Conservation (phyloP, 2,329 filamentous ascomycete species). For the Aspergillus sp. region DNA sequence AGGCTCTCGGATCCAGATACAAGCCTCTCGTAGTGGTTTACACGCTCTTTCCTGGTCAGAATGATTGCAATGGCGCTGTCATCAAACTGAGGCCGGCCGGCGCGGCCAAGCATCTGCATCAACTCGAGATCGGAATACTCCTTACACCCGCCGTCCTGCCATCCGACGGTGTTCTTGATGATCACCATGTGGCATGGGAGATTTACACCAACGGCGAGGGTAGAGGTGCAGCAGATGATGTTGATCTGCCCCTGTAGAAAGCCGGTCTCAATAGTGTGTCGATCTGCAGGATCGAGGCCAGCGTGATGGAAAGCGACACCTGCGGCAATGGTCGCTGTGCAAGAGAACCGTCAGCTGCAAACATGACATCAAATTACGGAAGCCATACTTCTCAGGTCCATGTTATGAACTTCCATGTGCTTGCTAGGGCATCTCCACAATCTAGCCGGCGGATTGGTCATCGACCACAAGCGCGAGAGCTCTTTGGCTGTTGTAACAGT, state of each 20-base stretch:
- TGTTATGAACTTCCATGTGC: conserved; percentile 45
- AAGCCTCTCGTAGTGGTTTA: conserved; percentile 60
- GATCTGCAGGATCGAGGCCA: conserved; percentile 57
- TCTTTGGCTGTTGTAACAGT: conserved; percentile 58
- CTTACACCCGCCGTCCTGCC: conserved; percentile 49
- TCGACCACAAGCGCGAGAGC: conserved; percentile 57
- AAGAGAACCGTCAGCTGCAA: conserved; percentile 6
- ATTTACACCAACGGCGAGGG: conserved; percentile 74
- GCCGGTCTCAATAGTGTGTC: conserved; percentile 54
- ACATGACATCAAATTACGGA: conserved; percentile 1
- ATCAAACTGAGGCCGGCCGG: conserved; percentile 76
- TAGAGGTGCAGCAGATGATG: conserved; percentile 81
- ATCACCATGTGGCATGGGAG: conserved; percentile 75
- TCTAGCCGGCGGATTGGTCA: conserved; percentile 41
- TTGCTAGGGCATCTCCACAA: conserved; percentile 55
- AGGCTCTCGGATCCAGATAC: conserved; percentile 62
- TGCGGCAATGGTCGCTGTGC: conserved; percentile 36
- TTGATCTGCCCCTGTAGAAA: conserved; percentile 64
- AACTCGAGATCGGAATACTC: conserved; percentile 76
- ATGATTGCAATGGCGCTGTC: conserved; percentile 67
- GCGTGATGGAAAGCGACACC: conserved; percentile 80
- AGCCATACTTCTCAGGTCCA: conserved; percentile 49
- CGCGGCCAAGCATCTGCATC: conserved; percentile 84
- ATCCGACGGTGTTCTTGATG: conserved; percentile 67
- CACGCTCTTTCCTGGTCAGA: conserved; percentile 60